These are phyloP conservation scores for Fusarium mangiferae DNA, from an alignment of 2,329 filamentous ascomycete species.

Conservation along the genomic window DNA sequence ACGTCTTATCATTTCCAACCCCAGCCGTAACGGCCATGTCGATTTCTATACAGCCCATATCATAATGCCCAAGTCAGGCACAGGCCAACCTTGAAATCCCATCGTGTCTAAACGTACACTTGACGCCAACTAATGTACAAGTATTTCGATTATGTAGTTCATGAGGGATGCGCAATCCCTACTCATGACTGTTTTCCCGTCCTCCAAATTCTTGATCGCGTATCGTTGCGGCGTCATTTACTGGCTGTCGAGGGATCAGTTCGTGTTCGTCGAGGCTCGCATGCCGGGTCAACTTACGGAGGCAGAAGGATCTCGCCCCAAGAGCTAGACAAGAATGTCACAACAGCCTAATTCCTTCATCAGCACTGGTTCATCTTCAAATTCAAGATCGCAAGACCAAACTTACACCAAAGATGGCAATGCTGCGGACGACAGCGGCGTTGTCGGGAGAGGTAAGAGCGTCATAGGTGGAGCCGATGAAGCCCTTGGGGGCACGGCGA, in stretches of 20 bases:
- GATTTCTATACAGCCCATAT: conserved; percentile 34
- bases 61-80: conserved; percentile 28
- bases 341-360: conserved; percentile 61
- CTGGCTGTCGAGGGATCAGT: conserved; percentile 36
- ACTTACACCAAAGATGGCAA: conserved; percentile 75
- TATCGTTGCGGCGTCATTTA: conserved; percentile 32
- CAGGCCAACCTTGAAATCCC: conserved; percentile 23
- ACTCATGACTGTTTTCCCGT: background rate
- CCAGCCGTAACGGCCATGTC: conserved; percentile 17
- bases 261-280: background rate
- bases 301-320: conserved; percentile 75
- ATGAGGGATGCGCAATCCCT: background rate
- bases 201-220: conserved; percentile 2
- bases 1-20: conserved; percentile 2
- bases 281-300: conserved; percentile 57
- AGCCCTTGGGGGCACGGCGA: conserved; percentile 58
- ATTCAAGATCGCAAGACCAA: background rate
- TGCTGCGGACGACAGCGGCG: conserved; percentile 73
- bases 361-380: background rate
- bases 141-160: conserved; percentile 34
- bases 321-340: conserved; percentile 74
- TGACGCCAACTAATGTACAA: conserved; percentile 43
- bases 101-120: conserved; percentile 45
- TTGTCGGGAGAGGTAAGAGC: conserved; percentile 75
- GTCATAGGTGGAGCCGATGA: conserved; percentile 68